Base-by-base conservation (phyloP, 2,329 filamentous ascomycete genomes). In the Fusarium sp. region DNA sequence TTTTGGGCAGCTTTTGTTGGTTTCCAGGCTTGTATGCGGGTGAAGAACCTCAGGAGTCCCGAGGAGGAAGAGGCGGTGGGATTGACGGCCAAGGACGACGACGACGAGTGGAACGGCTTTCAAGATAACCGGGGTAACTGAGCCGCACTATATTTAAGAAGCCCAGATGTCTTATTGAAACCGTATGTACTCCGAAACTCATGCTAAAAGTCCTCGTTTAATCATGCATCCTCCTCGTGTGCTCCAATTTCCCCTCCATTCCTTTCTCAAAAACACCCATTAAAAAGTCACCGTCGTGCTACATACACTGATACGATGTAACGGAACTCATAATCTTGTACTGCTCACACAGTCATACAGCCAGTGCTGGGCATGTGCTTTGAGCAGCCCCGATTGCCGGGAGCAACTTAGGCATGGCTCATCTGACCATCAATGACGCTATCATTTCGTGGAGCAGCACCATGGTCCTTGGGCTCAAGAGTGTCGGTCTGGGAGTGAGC, bases 381-480 rank as follows among this genome's bases (percentile, higher is more conserved):
- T 32, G 52, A 45, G 32, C 45, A 60, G 22, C 45, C 44, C n/a
- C 42, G 36, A 48, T 52, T 26, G 20, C 39, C 45, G 32, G 30
- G 15, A 60, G 34, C 26, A 30, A 22, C 42, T 62, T 54, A 72
- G 34, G 60, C 61, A 26, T 41, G 65, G 52, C 44, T 60, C 61
- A 71, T 70, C 63, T 76, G 73, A 41, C 62, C 75, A 18, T 74
- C 70, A 52, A 76, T 62, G 41, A 77, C 51, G 38, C 76, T 78
- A 39, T 78, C 76, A 20, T 70, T 76, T 50, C 75, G 66, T 12
- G n/a, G 42, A 39, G 70, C 66, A 20, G 61, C 28, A 45, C 64
- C 56, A 6, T 60, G 39, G 13, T 75, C 72, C 48, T 66, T 70
- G 51, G 67, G 56, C 15, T 66, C 68, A 38, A 77, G 54, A 22